These are phyloP conservation scores for Dryas alaskensis DNA, from an alignment of 306 rosid genomes.

Conservation along the genomic window DNA sequence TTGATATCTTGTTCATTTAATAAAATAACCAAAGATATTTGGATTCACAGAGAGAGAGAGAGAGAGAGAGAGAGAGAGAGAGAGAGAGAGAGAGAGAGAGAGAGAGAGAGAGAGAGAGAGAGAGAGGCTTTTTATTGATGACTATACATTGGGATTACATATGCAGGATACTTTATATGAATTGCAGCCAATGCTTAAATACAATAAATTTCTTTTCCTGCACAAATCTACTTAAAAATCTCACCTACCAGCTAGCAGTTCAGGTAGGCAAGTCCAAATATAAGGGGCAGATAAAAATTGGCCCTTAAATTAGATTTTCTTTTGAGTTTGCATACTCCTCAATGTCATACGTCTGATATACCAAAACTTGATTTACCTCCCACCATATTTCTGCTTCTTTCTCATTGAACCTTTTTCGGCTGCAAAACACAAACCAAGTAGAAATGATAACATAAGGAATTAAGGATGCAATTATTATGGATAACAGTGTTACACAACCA, in stretches of 20 bases:
- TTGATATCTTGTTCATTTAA: no score
- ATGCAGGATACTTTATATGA: no score
- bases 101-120: no score
- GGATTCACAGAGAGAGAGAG: no score
- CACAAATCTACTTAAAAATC: not conserved
- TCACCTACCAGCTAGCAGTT: not conserved
- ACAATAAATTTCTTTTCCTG: not conserved
- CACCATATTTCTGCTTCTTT: conserved; percentile 82
- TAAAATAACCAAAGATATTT: no score
- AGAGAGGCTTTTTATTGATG: no score
- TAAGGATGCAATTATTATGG: not conserved
- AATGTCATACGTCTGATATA: conserved; percentile 56
- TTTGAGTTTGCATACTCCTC: conserved; percentile 53
- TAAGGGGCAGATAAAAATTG: conserved; percentile 37
- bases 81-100: no score
- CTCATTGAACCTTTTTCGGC: conserved; percentile 64
- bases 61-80: no score
- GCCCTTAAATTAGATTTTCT: conserved; percentile 33
- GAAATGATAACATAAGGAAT: not conserved
- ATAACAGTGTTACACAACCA: not conserved
- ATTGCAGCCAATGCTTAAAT: not conserved
- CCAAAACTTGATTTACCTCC: conserved; percentile 70
- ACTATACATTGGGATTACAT: no score
- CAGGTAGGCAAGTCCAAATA: not conserved
- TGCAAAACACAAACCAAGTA: conserved; percentile 33